Evolutionary conservation across 768 basidiomycete genomes (phyloP), one percentile per base, ranked within the genome.

Genomic region (Boletus rufocinnamomeus): DNA sequence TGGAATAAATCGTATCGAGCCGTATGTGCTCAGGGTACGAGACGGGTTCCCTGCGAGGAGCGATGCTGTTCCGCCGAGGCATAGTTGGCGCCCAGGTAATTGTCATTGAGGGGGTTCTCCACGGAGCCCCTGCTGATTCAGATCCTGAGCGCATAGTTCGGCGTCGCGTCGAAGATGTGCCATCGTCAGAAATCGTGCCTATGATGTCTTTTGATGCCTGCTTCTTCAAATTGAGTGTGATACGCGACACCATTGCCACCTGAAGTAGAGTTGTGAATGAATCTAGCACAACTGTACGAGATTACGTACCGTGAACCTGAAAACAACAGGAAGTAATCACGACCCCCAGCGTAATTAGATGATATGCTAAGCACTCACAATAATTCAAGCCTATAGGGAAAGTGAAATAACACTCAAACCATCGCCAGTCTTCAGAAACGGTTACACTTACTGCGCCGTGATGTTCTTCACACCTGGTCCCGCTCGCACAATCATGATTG

Each of bases 241-340:
- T 87, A 9, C 86, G 79, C 4, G 84, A 86, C 79, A 87, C 85
- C 83, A 87, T 88, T 0, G 84, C 77, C 13, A 87, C 83, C 71
- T 81, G 65, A 30, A 66, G 21, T 58, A 14, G 21, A 38, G 38
- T 50, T 35, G 7, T 32, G 43, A 53, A 32, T 25, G 57, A 35
- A 40, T 37, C 41, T 41, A 25, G 4, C 28, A 9, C 16, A n/a
- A 21, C 11, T 16, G 21, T 14, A 52, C 25, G 21, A 45, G 30
- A 25, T 47, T 25, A 46, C 69, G 21, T 44, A 72, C 56, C 27
- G 56, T 61, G 14, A 63, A 52, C 38, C 62, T 57, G 40, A 44
- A 41, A 60, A 35, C 8, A 46, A 72, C 72, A 77, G 63, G 40
- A 76, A 73, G 54, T 76, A 9, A 38, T 79, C 30, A 77, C 40